Evolutionary conservation across 768 basidiomycete genomes (phyloP), one percentile per base, ranked within the genome.

Genomic region (Podaxis rugospora): DNA sequence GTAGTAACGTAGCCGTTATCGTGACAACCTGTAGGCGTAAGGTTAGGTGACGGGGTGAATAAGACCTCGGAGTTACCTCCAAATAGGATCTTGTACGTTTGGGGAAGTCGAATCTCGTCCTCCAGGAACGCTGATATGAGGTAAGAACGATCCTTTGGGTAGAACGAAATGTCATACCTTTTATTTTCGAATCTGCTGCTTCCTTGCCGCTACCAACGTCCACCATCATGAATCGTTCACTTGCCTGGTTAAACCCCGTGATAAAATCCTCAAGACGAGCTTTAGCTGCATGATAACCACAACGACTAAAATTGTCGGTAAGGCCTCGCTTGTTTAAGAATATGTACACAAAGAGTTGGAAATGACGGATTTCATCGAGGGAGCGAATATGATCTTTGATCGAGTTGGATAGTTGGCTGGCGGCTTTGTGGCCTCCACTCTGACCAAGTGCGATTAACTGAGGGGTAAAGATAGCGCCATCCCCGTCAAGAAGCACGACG

Each of bases 161-260:
- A 21, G 6, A 47, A 55, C 14, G 16, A 37, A 42, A 51, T 39
- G 72, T 71, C 69, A 52, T 64, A 88, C 89, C 86, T 79, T 87
- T 88, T 69, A 90, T 82, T 73, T 90, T 90, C 47, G 84, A 80
- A 70, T 90, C 88, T 28, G 87, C 88, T 3, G 84, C 86, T 76
- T 90, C 89, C 73, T 90, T 90, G 53, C 78, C 83, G 62, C 74
- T 75, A 51, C 89, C 89, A 54, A 87, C 87, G 70, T 90, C 89
- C 35, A 88, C 78, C 73, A 90, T 83, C 55, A 82, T 71, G 69
- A 89, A 90, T 46, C 85, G 80, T 61, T 84, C 83, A 13, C 82
- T 75, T 10, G 88, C 85, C 71, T 87, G 84, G 70, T 88, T 89
- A 67, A 90, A 89, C 6, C 89, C 89, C 54, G 79, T 71, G 57